phyloP scores from a whole-genome alignment of 2,329 filamentous ascomycete genomes.

The Ophiocordyceps camponoti-rufipedis region DNA sequence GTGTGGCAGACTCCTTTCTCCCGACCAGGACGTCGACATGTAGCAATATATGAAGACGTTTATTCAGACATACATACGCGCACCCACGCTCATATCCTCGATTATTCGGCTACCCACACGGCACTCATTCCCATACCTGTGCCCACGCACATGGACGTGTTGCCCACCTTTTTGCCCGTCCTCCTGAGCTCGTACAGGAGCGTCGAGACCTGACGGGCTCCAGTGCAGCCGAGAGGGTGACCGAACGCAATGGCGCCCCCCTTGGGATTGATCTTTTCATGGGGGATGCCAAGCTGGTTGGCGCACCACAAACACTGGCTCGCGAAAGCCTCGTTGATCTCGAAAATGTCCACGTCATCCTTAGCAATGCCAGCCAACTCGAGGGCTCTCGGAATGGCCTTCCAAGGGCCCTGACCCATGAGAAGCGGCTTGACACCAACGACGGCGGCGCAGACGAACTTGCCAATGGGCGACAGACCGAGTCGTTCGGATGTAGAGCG shows the following conservation, averaged over 20 bases:
- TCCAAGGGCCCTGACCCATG: slow-evolving; percentile 93
- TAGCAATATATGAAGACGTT: background rate
- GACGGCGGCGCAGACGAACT: slow-evolving; percentile 71
- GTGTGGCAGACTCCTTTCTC: background rate
- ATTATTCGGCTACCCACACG: slow-evolving; percentile 83
- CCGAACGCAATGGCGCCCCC: slow-evolving; percentile 93
- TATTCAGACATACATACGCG: background rate
- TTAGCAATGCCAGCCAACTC: slow-evolving; percentile 71
- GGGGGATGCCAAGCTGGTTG: slow-evolving; percentile 66
- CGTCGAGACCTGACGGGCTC: slow-evolving; percentile 83
- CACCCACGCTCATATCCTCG: background rate
- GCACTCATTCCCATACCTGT: slow-evolving; percentile 98
- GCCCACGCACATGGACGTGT: slow-evolving; percentile 92
- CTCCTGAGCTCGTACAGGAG: slow-evolving; percentile 77
- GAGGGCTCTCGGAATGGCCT: slow-evolving; percentile 84
- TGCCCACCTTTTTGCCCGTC: slow-evolving; percentile 67
- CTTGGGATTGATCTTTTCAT: slow-evolving; percentile 90
- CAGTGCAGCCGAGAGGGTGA: slow-evolving; percentile 87
- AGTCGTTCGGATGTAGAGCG: slow-evolving; percentile 77
- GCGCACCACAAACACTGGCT: slow-evolving; percentile 88
- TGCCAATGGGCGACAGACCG: slow-evolving; percentile 77
- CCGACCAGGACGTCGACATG: background rate
- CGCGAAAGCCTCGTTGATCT: slow-evolving; percentile 99
- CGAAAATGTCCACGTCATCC: slow-evolving; percentile 89
- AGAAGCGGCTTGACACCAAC: slow-evolving; percentile 83